Percentiles rank a stretch among this genome's conserved stretches.
phyloP scores from a whole-genome alignment of 257 asterid genomes.

The Solanum chaucha region DNA sequence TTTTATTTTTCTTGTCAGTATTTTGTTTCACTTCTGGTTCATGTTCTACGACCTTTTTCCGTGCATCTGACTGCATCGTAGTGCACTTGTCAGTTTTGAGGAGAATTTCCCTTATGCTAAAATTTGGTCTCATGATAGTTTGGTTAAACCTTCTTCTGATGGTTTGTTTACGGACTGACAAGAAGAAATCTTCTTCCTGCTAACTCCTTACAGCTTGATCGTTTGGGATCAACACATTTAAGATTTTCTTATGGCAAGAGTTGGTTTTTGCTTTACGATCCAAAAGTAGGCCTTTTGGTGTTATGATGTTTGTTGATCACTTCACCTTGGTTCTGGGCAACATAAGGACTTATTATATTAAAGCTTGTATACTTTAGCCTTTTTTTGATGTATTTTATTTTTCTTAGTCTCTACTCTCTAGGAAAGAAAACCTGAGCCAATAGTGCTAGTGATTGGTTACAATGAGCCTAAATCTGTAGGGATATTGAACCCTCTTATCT shows the following conservation, averaged over 20 bases:
- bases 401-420: not conserved
- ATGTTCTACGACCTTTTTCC: no score
- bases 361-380: not conserved
- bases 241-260: not conserved
- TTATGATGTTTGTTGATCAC: not conserved
- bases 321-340: not conserved
- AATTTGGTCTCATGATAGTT: no score
- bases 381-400: not conserved
- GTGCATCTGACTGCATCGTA: no score
- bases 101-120: no score
- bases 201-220: not conserved
- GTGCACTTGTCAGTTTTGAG: no score
- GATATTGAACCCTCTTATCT: not conserved
- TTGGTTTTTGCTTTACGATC: not conserved
- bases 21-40: no score
- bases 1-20: no score
- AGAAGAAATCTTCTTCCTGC: not conserved
- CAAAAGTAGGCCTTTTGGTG: not conserved
- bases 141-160: no score
- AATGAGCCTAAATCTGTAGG: not conserved
- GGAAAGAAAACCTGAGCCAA: not conserved
- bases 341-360: not conserved
- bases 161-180: no score
- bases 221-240: not conserved
- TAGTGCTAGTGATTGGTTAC: not conserved